Evolutionary conservation across 257 asterid genomes (phyloP), one percentile per base, ranked within the genome.

Genomic region (Salvia miltiorrhiza): DNA sequence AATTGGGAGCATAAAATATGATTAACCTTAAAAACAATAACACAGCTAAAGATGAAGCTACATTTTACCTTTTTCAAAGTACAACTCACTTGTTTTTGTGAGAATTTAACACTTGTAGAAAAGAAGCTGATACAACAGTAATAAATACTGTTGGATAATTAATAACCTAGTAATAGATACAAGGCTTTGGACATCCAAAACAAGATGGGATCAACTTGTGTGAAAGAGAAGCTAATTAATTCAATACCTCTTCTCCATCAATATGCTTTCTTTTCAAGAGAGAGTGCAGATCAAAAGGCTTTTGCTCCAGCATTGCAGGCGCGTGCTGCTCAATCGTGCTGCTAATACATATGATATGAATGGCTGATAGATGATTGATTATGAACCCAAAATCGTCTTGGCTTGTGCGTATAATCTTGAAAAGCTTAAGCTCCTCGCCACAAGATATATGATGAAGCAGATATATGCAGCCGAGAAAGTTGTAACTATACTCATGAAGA

Each of bases 371-470:
- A 69, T 20, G 54, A 48, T 62, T 65, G 67, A 33, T 45, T 14
- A 63, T 63, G 73, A 30, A 52, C 74, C 83, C 64, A 78, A 47
- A 61, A 39, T 56, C 16, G 78, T 40, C 75, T 62, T 84, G 73
- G 76, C 77, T 71, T 74, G 82, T 59, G 81, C 67, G 11, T 72
- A 54, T 79, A 78, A 55, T 9, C 55, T 69, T 20, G 88, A 69
- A 35, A 81, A 66, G 67, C 65, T 54, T 37, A 81, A 14, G 20
- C 69, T 85, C 80, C 92, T 78, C 21, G 81, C 71, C 1, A 86
- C 55, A 4, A 89, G 96, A 81, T 89, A 89, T 41, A 81, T 70
- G 40, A 89, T 78, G 71, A 87, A 89, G 63, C 82, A 61, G 63
- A 78, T 52, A 35, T 89, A 89, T 1, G 78, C 88, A 73, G 82